Base-by-base conservation (phyloP, 2,329 filamentous ascomycete genomes). In the Dactylellina cionopaga region DNA sequence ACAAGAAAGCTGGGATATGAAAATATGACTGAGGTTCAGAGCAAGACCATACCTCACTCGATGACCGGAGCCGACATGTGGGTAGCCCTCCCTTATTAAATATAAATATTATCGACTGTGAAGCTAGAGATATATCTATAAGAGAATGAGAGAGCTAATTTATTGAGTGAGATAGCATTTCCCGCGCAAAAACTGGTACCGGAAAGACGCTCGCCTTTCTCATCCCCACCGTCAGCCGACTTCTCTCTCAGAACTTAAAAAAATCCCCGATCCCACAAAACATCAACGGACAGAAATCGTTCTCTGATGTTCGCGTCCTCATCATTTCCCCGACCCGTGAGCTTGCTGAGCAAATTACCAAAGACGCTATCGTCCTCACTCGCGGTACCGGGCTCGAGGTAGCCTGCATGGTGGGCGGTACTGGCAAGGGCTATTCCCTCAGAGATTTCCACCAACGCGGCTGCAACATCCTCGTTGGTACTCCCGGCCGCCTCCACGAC, bases 151-250 rank as follows among this genome's bases (percentile, higher is more conserved):
- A n/a, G n/a, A 64, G n/a, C 47, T 66, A 56, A 68, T 24, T 1
- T 25, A 15, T 33, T 60, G 19, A 72, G 77, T 74, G 77, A 60
- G 65, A 72, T 78, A 92, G 90, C 77, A 85, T 98, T 76, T 95
- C 94, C 47, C 95, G 98, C 83, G 95, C 95, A 70, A 96, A 92
- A 82, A 99, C 95, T 6, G 95, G 95, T 79, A 98, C 95, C 2
- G 95, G 95, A 79, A 99, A 99, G 83, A 99, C 95, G 0, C 83
- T 98, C 65, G 95, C 92, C 33, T 99, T 98, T 83, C 85, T 99
- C 22, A 82, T 98, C 5, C 95, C 95, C 54, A 84, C 92, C 5
- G 82, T 98, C 56, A 92, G 97, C 85, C 56, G 79, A 82, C 35
- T 83, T 79, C 71, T 75, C 19, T 25, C 52, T 6, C 29, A 15